These are phyloP conservation scores for Tanozyma kutaoensis DNA, from an alignment of 805 yeast species.

Conservation along the genomic window DNA sequence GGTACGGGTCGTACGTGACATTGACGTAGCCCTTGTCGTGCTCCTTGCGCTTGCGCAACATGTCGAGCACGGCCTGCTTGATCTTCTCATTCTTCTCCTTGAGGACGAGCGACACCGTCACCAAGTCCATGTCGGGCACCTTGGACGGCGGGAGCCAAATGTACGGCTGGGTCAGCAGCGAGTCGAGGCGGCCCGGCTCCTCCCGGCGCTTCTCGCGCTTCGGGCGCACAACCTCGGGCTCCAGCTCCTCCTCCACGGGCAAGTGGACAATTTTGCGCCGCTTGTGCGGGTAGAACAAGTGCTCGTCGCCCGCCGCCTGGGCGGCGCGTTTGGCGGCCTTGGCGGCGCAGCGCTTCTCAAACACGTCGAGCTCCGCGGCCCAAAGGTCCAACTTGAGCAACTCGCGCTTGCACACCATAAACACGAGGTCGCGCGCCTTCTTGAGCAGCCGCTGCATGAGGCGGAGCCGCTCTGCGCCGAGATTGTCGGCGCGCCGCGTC, in stretches of 20 bases:
- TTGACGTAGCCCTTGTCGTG: conserved; percentile 71
- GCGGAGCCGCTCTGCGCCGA: conserved; percentile 75
- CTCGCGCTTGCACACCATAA: conserved; percentile 67
- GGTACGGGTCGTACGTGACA: conserved; percentile 74
- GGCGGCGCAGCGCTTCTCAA: conserved; percentile 58
- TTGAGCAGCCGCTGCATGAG: conserved; percentile 63
- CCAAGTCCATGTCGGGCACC: conserved; percentile 84
- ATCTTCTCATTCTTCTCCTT: conserved; percentile 67
- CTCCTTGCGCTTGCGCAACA: conserved; percentile 57
- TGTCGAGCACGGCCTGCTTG: conserved; percentile 74
- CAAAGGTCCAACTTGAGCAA: conserved; percentile 45
- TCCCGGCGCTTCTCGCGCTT: too few species aligned
- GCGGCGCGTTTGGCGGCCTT: conserved; percentile 64
- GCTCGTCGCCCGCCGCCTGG: conserved; percentile 75
- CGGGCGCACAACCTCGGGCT: too few species aligned
- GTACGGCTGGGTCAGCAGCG: conserved; percentile 51
- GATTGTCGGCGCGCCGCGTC: conserved; percentile 87
- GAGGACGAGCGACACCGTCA: conserved; percentile 65
- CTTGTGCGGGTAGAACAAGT: conserved; percentile 67
- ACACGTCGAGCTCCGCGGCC: conserved; percentile 51
- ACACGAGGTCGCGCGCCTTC: conserved; percentile 56
- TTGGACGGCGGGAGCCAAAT: conserved; percentile 81
- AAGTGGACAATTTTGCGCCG: conserved; percentile 31
- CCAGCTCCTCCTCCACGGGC: too few species aligned
- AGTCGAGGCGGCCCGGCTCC: too few species aligned